Conservation (phyloP, 2,329 filamentous ascomycete species). For the Arthrobotrys megalospora region DNA sequence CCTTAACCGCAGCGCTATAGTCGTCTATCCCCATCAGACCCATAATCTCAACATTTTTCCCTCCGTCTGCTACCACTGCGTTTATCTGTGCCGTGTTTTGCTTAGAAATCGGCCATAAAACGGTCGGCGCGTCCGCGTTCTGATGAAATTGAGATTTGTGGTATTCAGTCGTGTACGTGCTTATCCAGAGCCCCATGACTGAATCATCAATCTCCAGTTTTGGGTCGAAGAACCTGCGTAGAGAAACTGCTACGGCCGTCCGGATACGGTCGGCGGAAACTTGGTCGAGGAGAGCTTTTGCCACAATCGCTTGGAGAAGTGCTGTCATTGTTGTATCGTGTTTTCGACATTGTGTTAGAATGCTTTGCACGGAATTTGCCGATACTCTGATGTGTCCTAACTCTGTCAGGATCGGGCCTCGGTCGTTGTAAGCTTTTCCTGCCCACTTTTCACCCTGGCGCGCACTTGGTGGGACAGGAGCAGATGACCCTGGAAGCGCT, state of each 20-base stretch:
- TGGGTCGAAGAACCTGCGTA: slow-evolving; percentile 47
- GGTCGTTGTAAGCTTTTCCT: slow-evolving; percentile 34
- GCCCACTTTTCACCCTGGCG: slow-evolving; percentile 44
- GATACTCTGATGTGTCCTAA: slow-evolving; percentile 41
- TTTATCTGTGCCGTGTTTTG: slow-evolving; percentile 44
- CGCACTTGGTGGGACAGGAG: not conserved
- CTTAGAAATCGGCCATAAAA: slow-evolving; percentile 22
- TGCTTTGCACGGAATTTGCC: slow-evolving; percentile 9
- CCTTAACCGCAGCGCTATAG: slow-evolving; percentile 33
- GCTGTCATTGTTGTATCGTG: slow-evolving; percentile 46
- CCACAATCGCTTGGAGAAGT: slow-evolving; percentile 49
- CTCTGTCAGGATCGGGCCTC: slow-evolving; percentile 26
- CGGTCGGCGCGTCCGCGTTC: not conserved
- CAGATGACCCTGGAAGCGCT: slow-evolving; percentile 26
- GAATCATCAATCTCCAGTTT: slow-evolving; percentile 37
- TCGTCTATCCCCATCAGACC: slow-evolving; percentile 42
- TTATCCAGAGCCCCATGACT: slow-evolving; percentile 53
- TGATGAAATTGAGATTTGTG: slow-evolving; percentile 37
- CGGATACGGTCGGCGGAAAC: slow-evolving; percentile 36
- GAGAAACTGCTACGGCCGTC: slow-evolving; percentile 45
- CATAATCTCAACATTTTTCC: slow-evolving; percentile 49
- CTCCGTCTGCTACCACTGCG: slow-evolving; percentile 26
- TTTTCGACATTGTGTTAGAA: slow-evolving; percentile 34
- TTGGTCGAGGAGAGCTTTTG: slow-evolving; percentile 30
- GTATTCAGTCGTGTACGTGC: slow-evolving; percentile 42